Percentiles rank a stretch among this genome's conserved stretches.
Conservation (phyloP, 1,284 basidiomycete species). For the Xerocomus nothofagi region DNA sequence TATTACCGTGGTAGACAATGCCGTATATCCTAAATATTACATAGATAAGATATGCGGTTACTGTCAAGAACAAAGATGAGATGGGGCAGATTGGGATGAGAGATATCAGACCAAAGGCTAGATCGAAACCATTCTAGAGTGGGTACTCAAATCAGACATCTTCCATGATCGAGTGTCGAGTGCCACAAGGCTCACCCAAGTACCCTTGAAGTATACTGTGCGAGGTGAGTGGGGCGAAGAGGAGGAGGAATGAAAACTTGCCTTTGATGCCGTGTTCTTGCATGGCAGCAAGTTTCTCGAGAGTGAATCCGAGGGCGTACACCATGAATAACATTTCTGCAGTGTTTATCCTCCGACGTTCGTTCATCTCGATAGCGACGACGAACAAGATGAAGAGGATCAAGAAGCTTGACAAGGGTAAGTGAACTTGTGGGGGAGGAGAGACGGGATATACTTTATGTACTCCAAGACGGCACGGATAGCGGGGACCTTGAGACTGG, state of each 20-base stretch:
- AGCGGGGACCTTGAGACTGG: constrained; percentile 87
- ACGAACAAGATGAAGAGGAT: constrained; percentile 83
- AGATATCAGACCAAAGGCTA: constrained; percentile 68
- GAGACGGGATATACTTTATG: constrained; percentile 52
- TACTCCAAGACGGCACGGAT: constrained; percentile 90
- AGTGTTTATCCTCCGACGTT: constrained; percentile 58
- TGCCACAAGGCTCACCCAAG: constrained; percentile 57
- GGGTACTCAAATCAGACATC: constrained; percentile 21
- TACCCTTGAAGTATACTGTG: constrained; percentile 77
- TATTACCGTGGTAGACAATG: constrained; percentile 52
- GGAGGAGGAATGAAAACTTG: constrained; percentile 20
- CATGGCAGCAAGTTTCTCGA: constrained; percentile 92
- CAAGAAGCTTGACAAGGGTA: constrained; percentile 62
- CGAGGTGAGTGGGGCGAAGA: constrained; percentile 28
- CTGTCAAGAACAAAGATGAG: constrained; percentile 39
- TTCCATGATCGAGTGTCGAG: constrained; percentile 7
- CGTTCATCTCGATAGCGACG: constrained; percentile 75
- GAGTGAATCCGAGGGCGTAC: constrained; percentile 83
- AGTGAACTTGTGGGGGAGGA: constrained; percentile 59
- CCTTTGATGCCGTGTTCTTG: constrained; percentile 91
- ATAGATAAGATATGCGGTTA: constrained; percentile 78
- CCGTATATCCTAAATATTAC: constrained; percentile 73
- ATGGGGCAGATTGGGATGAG: neutral
- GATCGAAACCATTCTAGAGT: constrained; percentile 82
- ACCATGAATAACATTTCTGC: constrained; percentile 77